A percentile compares a stretch with the other conserved stretches of the same genome.
Evolutionary conservation across 108 stramenopile species (phyloP).

Genomic region (Nitzschia sp.): DNA sequence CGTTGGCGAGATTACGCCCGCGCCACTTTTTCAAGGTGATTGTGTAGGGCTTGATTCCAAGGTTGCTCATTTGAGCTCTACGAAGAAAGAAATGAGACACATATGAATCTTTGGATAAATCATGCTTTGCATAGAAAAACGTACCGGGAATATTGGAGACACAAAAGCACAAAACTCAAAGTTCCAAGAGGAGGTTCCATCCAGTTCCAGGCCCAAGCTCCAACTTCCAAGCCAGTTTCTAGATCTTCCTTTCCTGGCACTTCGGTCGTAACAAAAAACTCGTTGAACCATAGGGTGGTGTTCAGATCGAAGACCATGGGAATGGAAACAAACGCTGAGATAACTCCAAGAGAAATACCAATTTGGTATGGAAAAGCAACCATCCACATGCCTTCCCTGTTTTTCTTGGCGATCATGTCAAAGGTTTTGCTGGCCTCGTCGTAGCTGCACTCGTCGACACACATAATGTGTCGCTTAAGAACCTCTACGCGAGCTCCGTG

Average conservation of each 20-base stretch:
- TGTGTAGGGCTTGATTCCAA: constrained; percentile 81
- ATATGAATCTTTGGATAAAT: background rate
- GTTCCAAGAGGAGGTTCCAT: constrained; percentile 88
- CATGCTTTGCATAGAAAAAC: constrained; percentile 8
- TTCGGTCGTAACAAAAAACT: constrained; percentile 76
- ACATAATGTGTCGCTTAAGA: constrained; percentile 66
- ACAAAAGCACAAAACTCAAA: constrained; percentile 73
- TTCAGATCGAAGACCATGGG: constrained; percentile 76
- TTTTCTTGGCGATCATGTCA: constrained; percentile 43
- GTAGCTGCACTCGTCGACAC: constrained; percentile 43
- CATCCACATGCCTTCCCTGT: constrained; percentile 54
- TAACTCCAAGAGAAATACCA: constrained; percentile 54
- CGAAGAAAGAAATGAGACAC: background rate
- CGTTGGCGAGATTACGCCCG: constrained; percentile 26
- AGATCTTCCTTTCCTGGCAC: constrained; percentile 75
- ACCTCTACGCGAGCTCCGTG: constrained; percentile 52
- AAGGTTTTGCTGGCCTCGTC: constrained; percentile 39
- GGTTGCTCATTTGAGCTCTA: constrained; percentile 76
- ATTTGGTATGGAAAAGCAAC: constrained; percentile 65
- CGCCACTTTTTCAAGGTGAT: constrained; percentile 38
- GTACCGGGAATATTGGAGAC: constrained; percentile 74
- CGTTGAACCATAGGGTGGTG: constrained; percentile 81
- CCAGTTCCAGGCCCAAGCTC: constrained; percentile 82
- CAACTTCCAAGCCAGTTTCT: constrained; percentile 79
- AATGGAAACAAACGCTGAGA: constrained; percentile 49